A percentile compares a stretch with the other conserved stretches of the same genome.
phyloP scores from a whole-genome alignment of 2,329 filamentous ascomycete genomes.

The Claviceps spartinae region DNA sequence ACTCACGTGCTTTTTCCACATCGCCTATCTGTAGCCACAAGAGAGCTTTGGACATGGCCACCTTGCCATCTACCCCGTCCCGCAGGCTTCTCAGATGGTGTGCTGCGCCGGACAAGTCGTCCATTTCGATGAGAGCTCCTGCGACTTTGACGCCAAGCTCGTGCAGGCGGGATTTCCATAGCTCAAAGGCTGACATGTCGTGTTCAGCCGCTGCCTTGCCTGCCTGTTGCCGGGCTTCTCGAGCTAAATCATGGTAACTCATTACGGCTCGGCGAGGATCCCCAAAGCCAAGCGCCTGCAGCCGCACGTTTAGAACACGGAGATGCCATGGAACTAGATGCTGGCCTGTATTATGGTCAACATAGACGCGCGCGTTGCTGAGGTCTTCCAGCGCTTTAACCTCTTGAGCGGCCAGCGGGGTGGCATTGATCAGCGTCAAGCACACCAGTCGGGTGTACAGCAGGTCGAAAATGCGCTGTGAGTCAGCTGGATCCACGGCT shows the following conservation, averaged over 20 bases:
- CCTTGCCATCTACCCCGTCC: conserved; percentile 23
- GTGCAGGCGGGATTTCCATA: conserved; percentile 59
- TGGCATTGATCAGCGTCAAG: conserved; percentile 64
- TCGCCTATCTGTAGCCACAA: conserved; percentile 72
- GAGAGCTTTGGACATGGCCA: conserved; percentile 43
- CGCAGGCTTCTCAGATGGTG: conserved; percentile 54
- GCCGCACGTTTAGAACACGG: conserved; percentile 65
- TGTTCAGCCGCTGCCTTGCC: conserved; percentile 28
- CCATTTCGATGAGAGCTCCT: conserved; percentile 67
- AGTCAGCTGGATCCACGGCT: conserved; percentile 38
- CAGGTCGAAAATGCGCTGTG: conserved; percentile 56
- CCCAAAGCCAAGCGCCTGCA: conserved; percentile 75
- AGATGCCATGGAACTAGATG: conserved; percentile 81
- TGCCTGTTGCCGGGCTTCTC: conserved; percentile 57
- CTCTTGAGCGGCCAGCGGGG: conserved; percentile 53
- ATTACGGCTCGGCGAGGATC: conserved; percentile 77
- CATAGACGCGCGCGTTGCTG: conserved; percentile 40
- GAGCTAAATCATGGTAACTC: conserved; percentile 76
- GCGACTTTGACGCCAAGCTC: conserved; percentile 62
- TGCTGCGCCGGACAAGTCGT: conserved; percentile 67
- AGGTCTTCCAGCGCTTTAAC: conserved; percentile 51
- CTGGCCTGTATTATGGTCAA: conserved; percentile 35
- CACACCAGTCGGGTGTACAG: conserved; percentile 73
- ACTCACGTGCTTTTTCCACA: conserved; percentile 47
- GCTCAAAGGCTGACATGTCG: conserved; percentile 39